phyloP scores from a whole-genome alignment of 164 flowering plant species.

The grape (Vitis vinifera) region DNA sequence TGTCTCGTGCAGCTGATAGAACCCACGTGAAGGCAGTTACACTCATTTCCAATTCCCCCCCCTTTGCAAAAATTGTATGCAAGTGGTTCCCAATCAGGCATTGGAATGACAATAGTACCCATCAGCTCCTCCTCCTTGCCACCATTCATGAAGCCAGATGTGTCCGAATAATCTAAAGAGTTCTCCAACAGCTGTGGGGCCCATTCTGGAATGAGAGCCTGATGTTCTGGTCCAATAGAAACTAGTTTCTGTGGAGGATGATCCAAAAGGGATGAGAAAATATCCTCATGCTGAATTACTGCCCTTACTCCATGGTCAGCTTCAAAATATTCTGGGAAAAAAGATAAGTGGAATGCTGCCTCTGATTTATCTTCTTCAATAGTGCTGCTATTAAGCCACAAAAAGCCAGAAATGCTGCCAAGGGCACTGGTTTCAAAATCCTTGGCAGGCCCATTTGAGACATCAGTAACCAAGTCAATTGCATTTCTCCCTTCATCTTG shows the following conservation, averaged over 20 bases:
- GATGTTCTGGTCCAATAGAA: constrained; percentile 42
- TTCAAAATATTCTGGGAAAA: constrained; percentile 25
- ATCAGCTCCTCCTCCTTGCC: constrained; percentile 17
- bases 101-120: constrained; percentile 40
- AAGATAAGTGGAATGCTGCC: constrained; percentile 8
- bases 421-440: constrained; percentile 20
- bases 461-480: constrained; percentile 15
- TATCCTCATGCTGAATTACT: constrained; percentile 18
- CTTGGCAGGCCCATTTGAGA: constrained; percentile 9
- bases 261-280: constrained; percentile 21
- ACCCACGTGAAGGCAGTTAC: constrained; percentile 39
- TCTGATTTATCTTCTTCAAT: constrained; percentile 22
- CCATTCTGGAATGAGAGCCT: constrained; percentile 42
- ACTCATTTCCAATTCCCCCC: constrained; percentile 29
- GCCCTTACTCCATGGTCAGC: constrained; percentile 18
- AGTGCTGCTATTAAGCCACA: constrained; percentile 1
- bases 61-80: background rate
- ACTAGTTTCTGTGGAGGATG: constrained; percentile 32
- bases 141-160: background rate
- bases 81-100: constrained; percentile 23
- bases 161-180: background rate
- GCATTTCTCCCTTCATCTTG: constrained; percentile 18
- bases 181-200: background rate
- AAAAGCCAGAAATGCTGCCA: constrained; percentile 19
- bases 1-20: constrained; percentile 45